These are phyloP conservation scores for Alloteropsis semialata DNA, from an alignment of 176 grass and related monocot species.

Conservation along the genomic window DNA sequence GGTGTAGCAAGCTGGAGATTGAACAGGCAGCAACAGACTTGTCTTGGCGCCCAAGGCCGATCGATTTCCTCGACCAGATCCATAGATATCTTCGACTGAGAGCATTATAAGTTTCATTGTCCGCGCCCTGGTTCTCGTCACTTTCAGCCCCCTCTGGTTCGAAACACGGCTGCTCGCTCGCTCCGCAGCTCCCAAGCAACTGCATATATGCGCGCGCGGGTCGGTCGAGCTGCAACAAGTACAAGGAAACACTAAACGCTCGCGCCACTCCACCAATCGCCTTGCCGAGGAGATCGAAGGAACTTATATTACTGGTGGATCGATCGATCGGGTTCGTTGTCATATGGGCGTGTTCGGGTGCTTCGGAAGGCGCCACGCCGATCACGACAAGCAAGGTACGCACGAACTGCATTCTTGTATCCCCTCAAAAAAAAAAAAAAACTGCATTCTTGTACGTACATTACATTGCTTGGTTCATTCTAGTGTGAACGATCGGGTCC, in stretches of 20 bases:
- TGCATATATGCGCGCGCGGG: no score
- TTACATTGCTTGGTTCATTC: no score
- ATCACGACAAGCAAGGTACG: slow-evolving; percentile 31
- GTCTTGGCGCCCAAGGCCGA: slow-evolving; percentile 33
- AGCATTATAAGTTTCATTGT: neutral
- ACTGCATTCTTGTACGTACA: neutral
- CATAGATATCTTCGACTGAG: slow-evolving; percentile 11
- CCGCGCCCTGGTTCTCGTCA: neutral
- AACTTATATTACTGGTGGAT: neutral
- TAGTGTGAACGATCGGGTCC: no score
- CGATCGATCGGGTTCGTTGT: neutral
- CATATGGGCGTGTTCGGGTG: slow-evolving; percentile 52
- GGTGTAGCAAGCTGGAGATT: neutral
- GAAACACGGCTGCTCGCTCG: no score
- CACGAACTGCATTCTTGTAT: neutral
- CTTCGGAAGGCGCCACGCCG: slow-evolving; percentile 25
- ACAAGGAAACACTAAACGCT: slow-evolving; percentile 5
- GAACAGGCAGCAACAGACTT: neutral
- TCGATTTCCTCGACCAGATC: neutral
- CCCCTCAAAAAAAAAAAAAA: no score
- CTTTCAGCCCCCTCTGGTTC: no score
- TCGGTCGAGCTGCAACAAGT: no score
- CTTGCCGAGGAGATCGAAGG: neutral
- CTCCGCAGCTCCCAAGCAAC: no score
- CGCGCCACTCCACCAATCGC: no score